phyloP scores from a whole-genome alignment of 2,329 filamentous ascomycete species.

The Venturia nashicola region DNA sequence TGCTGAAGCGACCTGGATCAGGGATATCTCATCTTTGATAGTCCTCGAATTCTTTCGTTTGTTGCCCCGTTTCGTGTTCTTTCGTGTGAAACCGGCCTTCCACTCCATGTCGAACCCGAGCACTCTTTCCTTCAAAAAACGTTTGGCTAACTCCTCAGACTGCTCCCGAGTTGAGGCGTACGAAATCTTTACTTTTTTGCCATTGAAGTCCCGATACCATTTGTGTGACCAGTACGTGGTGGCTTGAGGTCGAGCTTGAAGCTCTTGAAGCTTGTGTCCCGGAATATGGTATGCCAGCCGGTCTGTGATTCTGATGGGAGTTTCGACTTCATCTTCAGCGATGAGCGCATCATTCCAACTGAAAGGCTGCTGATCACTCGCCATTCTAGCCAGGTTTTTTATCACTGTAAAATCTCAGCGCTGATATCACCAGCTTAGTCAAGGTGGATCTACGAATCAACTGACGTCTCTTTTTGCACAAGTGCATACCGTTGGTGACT shows the following conservation, averaged over 20 bases:
- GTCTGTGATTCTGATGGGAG: neutral
- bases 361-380: neutral
- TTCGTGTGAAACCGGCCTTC: constrained; percentile 39
- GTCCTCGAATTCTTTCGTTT: constrained; percentile 16
- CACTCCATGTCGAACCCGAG: constrained; percentile 91
- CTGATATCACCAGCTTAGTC: neutral
- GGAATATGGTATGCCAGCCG: neutral
- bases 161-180: constrained; percentile 61
- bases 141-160: constrained; percentile 52
- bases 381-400: neutral
- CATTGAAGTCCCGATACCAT: constrained; percentile 47
- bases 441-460: neutral
- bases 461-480: neutral
- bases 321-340: neutral
- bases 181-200: constrained; percentile 52
- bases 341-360: neutral
- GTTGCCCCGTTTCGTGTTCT: constrained; percentile 14
- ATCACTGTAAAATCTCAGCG: neutral
- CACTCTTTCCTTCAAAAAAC: constrained; percentile 57
- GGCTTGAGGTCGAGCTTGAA: neutral
- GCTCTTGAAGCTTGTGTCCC: neutral
- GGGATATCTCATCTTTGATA: constrained; percentile 58
- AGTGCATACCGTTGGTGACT: neutral
- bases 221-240: constrained; percentile 51
- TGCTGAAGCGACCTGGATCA: constrained; percentile 72